Evolutionary conservation across 2,329 filamentous ascomycete species (phyloP).

Genomic region (Aspergillus sp.): DNA sequence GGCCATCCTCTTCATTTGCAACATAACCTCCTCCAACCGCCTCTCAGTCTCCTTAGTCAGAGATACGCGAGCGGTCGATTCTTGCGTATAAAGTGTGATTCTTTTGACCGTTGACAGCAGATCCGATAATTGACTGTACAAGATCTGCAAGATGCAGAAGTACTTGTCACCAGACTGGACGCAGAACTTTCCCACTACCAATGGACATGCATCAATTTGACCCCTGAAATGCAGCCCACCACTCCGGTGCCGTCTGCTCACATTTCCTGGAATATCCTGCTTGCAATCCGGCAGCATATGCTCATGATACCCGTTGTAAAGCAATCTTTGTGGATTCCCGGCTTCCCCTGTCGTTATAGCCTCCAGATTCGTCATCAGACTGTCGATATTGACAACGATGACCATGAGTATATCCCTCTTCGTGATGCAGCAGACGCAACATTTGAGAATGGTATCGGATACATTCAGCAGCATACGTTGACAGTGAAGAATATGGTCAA

Average conservation of each 20-base stretch:
- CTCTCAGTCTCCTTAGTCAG: constrained; percentile 38
- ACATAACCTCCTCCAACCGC: constrained; percentile 32
- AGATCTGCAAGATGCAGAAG: constrained; percentile 28
- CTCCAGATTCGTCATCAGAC: constrained; percentile 29
- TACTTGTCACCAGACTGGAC: constrained; percentile 32
- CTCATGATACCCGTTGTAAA: constrained; percentile 16
- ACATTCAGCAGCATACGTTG: constrained; percentile 32
- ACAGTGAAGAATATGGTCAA: constrained; percentile 30
- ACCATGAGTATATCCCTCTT: constrained; percentile 32
- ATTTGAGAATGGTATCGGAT: constrained; percentile 33
- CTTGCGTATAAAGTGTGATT: constrained; percentile 24
- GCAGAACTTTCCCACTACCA: constrained; percentile 29
- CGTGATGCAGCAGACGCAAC: constrained; percentile 27
- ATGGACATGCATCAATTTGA: constrained; percentile 28
- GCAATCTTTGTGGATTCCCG: constrained; percentile 13
- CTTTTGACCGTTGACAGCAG: constrained; percentile 29
- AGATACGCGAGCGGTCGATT: constrained; percentile 25
- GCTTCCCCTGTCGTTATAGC: constrained; percentile 19
- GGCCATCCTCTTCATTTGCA: constrained; percentile 30
- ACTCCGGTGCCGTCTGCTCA: constrained; percentile 8
- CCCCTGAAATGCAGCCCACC: constrained; percentile 18
- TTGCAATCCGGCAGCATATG: constrained; percentile 11
- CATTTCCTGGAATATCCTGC: neutral
- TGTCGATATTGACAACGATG: constrained; percentile 34
- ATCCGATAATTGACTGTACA: constrained; percentile 31